phyloP scores from a whole-genome alignment of 202 grass and related monocot genomes.

The Hordeum pubiflorum region DNA sequence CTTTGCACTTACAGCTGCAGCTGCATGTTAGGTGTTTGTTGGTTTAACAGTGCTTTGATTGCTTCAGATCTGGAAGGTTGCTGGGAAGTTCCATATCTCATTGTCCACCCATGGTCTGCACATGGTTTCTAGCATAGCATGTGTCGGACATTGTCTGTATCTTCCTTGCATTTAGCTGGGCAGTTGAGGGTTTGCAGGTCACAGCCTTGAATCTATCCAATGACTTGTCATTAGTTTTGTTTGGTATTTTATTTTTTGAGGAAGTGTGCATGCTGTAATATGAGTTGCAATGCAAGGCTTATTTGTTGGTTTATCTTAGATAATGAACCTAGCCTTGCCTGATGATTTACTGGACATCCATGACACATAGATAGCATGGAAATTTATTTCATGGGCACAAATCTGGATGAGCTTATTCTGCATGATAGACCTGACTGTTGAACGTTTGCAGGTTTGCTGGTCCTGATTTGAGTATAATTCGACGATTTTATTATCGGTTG shows the following conservation, averaged over 20 bases:
- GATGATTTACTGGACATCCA: neutral
- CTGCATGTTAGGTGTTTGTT: slow-evolving; percentile 6
- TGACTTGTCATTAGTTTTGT: neutral
- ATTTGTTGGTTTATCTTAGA: neutral
- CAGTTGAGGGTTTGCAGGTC: neutral
- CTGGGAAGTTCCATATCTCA: neutral
- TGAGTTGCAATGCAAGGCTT: neutral
- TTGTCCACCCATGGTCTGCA: neutral
- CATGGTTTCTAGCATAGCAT: slow-evolving; percentile 1
- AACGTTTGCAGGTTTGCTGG: neutral
- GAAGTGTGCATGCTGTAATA: neutral
- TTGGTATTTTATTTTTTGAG: neutral
- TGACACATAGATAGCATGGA: neutral
- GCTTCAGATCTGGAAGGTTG: neutral
- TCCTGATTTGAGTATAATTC: neutral
- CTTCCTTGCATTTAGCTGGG: neutral
- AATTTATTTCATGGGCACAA: neutral
- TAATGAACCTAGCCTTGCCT: neutral
- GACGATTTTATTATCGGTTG: neutral
- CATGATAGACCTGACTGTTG: neutral
- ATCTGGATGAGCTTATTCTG: neutral
- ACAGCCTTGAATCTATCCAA: neutral
- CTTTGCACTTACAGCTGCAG: neutral
- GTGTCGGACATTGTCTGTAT: neutral
- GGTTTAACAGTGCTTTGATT: neutral